These are phyloP conservation scores for Clavispora fructus DNA, from an alignment of 805 yeast genomes.

Conservation along the genomic window DNA sequence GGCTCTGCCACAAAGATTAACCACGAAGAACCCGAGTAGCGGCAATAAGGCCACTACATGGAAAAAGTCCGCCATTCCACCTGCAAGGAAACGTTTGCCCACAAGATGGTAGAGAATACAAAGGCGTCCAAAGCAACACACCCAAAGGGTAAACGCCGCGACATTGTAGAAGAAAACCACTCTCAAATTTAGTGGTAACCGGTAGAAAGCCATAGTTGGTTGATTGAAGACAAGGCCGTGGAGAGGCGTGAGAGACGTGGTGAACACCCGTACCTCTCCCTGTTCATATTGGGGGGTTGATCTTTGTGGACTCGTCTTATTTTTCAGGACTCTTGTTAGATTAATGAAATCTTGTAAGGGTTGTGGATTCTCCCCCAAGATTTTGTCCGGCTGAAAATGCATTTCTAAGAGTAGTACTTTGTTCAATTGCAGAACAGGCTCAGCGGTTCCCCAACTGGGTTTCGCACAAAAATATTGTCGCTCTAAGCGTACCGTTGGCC, in stretches of 20 bases:
- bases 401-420: too few relatives aligned
- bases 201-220: conserved; percentile 30
- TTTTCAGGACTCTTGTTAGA: too few relatives aligned
- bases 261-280: neutral
- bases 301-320: too few relatives aligned
- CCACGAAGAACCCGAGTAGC: conserved; percentile 18
- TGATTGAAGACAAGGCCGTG: neutral
- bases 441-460: neutral
- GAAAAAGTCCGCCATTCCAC: conserved; percentile 67
- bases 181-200: conserved; percentile 28
- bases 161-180: conserved; percentile 30
- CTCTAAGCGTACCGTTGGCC: neutral
- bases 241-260: neutral
- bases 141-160: conserved; percentile 41
- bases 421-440: too few relatives aligned
- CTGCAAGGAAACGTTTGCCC: conserved; percentile 61
- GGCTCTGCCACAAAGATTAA: conserved; percentile 3
- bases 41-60: conserved; percentile 36
- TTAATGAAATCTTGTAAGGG: too few relatives aligned
- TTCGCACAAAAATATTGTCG: neutral
- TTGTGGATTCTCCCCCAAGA: too few relatives aligned
- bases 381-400: too few relatives aligned
- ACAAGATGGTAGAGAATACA: conserved; percentile 54
- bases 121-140: conserved; percentile 45
- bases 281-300: too few relatives aligned